Percentiles rank a stretch among this genome's conserved stretches.
phyloP scores from a whole-genome alignment of 1,139 yeast genomes.

The Yamadazyma conglobata region DNA sequence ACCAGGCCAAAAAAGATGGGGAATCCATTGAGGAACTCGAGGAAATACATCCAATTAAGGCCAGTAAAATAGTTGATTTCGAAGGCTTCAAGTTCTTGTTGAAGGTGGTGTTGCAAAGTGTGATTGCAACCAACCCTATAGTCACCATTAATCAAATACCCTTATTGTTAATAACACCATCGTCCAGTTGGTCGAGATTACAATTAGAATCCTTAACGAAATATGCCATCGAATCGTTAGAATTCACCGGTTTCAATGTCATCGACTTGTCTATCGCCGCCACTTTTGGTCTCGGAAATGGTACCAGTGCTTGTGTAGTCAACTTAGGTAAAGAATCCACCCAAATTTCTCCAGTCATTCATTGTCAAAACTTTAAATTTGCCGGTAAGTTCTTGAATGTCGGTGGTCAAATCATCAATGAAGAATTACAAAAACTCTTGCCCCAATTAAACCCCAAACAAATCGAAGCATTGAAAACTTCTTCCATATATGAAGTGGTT shows the following conservation, averaged over 20 bases:
- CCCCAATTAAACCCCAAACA: slow-evolving; percentile 60
- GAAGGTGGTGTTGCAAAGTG: slow-evolving; percentile 56
- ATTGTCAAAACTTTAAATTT: slow-evolving; percentile 57
- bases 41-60: slow-evolving; percentile 59
- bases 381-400: slow-evolving; percentile 46
- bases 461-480: slow-evolving; percentile 70
- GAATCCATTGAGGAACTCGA: slow-evolving; percentile 28
- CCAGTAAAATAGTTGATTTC: slow-evolving; percentile 61
- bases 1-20: slow-evolving; percentile 30
- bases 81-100: slow-evolving; percentile 71
- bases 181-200: slow-evolving; percentile 65
- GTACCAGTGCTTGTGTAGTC: slow-evolving; percentile 63
- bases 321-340: slow-evolving; percentile 77
- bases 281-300: slow-evolving; percentile 65
- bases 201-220: slow-evolving; percentile 69
- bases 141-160: slow-evolving; percentile 48
- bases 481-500: slow-evolving; percentile 75
- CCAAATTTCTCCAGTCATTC: slow-evolving; percentile 76
- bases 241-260: slow-evolving; percentile 69
- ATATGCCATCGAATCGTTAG: slow-evolving; percentile 70
- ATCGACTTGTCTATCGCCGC: slow-evolving; percentile 70
- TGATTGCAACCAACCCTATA: slow-evolving; percentile 48
- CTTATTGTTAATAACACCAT: slow-evolving; percentile 56
- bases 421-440: slow-evolving; percentile 45
- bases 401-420: slow-evolving; percentile 68